phyloP scores from a whole-genome alignment of 345 rosid genomes.

The Moricandia arvensis region DNA sequence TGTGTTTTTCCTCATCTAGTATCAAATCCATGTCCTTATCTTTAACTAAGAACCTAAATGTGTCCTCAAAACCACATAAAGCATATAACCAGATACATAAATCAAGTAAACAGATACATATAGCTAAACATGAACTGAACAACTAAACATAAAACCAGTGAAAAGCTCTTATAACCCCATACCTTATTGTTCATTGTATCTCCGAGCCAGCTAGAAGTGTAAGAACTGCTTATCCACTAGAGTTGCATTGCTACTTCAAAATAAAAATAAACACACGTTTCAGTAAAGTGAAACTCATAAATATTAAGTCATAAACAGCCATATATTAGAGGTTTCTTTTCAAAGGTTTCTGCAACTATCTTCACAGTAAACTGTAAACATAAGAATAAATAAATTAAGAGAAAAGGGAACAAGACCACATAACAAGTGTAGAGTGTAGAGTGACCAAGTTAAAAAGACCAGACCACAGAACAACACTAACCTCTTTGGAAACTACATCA shows the following conservation, averaged over 20 bases:
- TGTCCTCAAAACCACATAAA: not conserved
- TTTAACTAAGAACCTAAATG: not conserved
- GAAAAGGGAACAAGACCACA: no score
- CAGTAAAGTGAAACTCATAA: not conserved
- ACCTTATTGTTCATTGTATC: not conserved
- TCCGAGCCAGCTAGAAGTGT: not conserved
- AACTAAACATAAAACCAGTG: no score
- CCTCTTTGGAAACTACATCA: slow-evolving; percentile 18
- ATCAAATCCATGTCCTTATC: not conserved
- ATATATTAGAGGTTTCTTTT: no score
- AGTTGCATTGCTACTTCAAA: not conserved
- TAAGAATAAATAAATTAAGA: no score
- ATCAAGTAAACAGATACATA: no score
- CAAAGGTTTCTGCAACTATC: no score
- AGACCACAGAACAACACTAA: slow-evolving; percentile 25
- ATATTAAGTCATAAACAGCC: not conserved
- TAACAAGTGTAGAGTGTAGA: slow-evolving; percentile 26
- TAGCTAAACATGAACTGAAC: no score
- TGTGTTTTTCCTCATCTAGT: not conserved
- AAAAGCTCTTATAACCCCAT: not conserved
- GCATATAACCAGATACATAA: not conserved
- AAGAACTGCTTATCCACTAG: not conserved
- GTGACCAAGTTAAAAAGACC: slow-evolving; percentile 31
- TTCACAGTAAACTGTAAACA: no score
- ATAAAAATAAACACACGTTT: not conserved